A percentile compares a stretch with the other conserved stretches of the same genome.
These are phyloP conservation scores for Diaporthe vexans DNA, from an alignment of 2,329 filamentous ascomycete genomes.

Conservation along the genomic window DNA sequence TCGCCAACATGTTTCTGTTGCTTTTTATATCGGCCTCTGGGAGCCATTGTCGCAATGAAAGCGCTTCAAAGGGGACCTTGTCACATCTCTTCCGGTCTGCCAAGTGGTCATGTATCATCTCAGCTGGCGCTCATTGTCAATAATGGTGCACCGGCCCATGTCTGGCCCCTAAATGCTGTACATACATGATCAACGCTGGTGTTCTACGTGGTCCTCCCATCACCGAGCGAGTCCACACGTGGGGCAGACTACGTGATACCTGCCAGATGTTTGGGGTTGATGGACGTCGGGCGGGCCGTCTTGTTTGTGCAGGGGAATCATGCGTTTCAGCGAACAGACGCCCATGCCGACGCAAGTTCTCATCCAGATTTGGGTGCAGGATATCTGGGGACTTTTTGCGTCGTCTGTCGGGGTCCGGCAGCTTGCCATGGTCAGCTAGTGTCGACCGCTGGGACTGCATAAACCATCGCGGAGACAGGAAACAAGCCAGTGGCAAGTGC, in stretches of 20 bases:
- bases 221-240: not conserved
- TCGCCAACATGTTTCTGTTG: conserved; percentile 1
- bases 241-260: not conserved
- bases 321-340: conserved; percentile 32
- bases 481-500: conserved; percentile 24
- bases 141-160: not conserved
- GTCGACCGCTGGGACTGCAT: conserved; percentile 1
- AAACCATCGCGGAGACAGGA: not conserved
- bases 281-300: conserved; percentile 13
- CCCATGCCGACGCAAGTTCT: not conserved
- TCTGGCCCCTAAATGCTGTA: not conserved
- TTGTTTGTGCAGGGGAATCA: conserved; percentile 7
- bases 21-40: conserved; percentile 2
- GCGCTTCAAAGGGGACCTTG: not conserved
- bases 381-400: not conserved
- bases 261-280: conserved; percentile 5
- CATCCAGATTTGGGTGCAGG: not conserved
- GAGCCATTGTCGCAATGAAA: not conserved
- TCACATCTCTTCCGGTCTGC: not conserved
- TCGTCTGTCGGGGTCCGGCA: not conserved
- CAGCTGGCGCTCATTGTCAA: not conserved
- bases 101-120: conserved; percentile 10
- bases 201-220: not conserved
- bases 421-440: conserved; percentile 8
- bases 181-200: not conserved